Evolutionary conservation across 1,139 yeast species (phyloP), one percentile per base, ranked within the genome.

Genomic region (Zygosaccharomyces pseudobailii): DNA sequence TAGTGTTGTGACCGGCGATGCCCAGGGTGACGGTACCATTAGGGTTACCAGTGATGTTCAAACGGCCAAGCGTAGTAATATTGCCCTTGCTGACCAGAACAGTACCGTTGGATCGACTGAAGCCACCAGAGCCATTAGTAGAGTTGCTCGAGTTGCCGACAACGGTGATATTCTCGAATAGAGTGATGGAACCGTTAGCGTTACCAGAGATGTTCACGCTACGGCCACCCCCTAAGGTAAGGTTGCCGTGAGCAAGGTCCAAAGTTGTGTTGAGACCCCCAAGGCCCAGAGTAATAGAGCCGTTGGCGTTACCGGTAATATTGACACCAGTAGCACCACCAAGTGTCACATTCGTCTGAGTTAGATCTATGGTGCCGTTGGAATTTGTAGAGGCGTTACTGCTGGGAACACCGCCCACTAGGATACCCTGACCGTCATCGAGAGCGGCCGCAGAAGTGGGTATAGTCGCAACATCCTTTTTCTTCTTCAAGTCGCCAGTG

Each of bases 31-130:
- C 32, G 17, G 41, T 28, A 20, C 41, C 41, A 9, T 38, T 38
- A 13, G 32, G 10, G 41, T 38, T 38, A 28, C 41, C 41, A 19
- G 41, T 38, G 8, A 38, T 38, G 27, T 38, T 38, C 13, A 30
- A 2, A 6, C 33, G 19, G 6, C 13, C 19, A 5, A 7, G 33
- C 19, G 13, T 30, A 1, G 33, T 30, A 19, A 30, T 10, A 19
- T 30, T 30, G 33, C 33, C 13, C 2, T 30, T 30, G 19, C 17
- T 9, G 13, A 30, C 17, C 10, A 9, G 7, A n/a, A 30, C 13
- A 3, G 33, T 30, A 5, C 33, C 33, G 33, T 30, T 30, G 13
- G 33, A 30, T 9, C 33, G 10, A n/a, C 10, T 9, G 33, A 30
- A 4, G 33, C 19, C 19, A 4, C 17, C 5, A 30, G 33, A 10